Base-by-base conservation (phyloP, 805 yeast species). In the Teunomyces gatunensis region DNA sequence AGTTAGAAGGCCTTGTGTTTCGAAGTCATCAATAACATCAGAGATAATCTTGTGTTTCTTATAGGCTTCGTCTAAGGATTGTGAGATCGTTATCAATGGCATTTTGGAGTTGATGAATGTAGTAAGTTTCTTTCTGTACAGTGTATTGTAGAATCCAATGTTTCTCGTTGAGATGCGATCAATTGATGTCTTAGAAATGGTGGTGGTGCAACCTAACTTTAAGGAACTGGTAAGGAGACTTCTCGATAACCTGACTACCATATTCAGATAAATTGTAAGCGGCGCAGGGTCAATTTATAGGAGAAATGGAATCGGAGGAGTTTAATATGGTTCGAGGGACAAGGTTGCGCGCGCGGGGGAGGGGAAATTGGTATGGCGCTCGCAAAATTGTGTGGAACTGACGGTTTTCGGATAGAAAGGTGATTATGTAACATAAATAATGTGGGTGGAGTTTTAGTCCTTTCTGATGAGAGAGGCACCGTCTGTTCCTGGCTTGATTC, bases 1-100 rank as follows among this genome's bases (percentile, higher is more conserved):
- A 48, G 85, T 79, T 47, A 87, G 69, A 49, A 85, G 68, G 2
- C 83, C 84, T 50, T 77, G 79, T 33, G 81, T 66, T 23, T 62
- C 69, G 49, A 73, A 73, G 49, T 73, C 64, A 49, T 78, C 80
- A 47, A 78, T 71, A 7, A 79, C 81, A 4, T 78, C 81, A 25
- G 84, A 83, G 28, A 76, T 63, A 47, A 79, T 65, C 52, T 73
- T 77, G 62, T 74, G 79, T 57, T 77, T 78, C 45, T 60, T 54
- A 52, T 69, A 71, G 13, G 81, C 65, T 49, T 79, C 83, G 56
- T 74, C 80, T 51, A 79, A 71, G 33, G 81, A 77, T 61, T 76
- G 80, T 36, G 82, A 74, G 48, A 79, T 79, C 15, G 83, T 79
- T 54, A 79, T 67, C 47, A 79, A 68, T 45, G 64, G 64, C 78